Conservation (phyloP, 805 yeast species). For the Cyberlindnera xishuangbannaensis region DNA sequence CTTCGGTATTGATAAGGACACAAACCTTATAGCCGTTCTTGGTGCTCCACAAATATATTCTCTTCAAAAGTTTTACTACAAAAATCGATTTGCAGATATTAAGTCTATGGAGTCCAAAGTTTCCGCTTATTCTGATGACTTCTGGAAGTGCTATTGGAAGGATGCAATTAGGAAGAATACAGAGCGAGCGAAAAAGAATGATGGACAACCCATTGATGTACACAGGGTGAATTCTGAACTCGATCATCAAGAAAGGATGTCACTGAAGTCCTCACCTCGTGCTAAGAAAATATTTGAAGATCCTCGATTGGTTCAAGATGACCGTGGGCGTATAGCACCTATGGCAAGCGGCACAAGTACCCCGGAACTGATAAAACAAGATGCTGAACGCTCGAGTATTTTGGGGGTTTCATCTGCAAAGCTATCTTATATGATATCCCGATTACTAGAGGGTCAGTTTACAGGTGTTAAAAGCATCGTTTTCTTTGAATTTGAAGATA, state of each 20-base stretch:
- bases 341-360: conserved; percentile 4
- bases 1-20: conserved; percentile 40
- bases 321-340: conserved; percentile 11
- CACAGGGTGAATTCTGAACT: conserved; percentile 16
- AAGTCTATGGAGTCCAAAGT: conserved; percentile 30
- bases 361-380: conserved; percentile 5
- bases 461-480: conserved; percentile 48
- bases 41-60: conserved; percentile 56
- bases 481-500: conserved; percentile 66
- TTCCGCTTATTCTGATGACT: conserved; percentile 31
- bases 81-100: conserved; percentile 40
- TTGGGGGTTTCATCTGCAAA: conserved; percentile 64
- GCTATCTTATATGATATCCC: conserved; percentile 51
- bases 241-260: conserved; percentile 17
- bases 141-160: conserved; percentile 54
- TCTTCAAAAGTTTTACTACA: conserved; percentile 47
- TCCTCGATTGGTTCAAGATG: conserved; percentile 5
- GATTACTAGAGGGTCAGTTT: conserved; percentile 46
- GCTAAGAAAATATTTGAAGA: conserved; percentile 10
- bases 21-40: conserved; percentile 33
- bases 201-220: conserved; percentile 29
- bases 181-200: conserved; percentile 34
- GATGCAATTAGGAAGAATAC: conserved; percentile 32
- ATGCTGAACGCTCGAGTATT: conserved; percentile 26
- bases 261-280: conserved; percentile 14